These are phyloP conservation scores for Cryptococcus wingfieldii DNA, from an alignment of 1,284 basidiomycete species.

Conservation along the genomic window DNA sequence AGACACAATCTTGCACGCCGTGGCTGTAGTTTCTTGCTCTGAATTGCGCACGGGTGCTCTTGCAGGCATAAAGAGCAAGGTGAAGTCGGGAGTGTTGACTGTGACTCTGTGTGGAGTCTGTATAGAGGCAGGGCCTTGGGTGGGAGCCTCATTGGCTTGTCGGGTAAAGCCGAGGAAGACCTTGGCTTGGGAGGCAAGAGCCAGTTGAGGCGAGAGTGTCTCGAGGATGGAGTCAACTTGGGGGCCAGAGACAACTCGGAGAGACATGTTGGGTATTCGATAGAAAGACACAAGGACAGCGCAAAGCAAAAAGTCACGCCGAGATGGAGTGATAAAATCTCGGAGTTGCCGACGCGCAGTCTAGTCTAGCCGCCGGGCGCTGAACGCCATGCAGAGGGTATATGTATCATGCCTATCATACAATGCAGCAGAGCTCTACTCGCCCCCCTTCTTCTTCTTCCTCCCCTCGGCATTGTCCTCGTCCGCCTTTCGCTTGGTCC, in stretches of 20 bases:
- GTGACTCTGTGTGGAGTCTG: slow-evolving; percentile 41
- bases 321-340: no score
- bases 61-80: slow-evolving; percentile 49
- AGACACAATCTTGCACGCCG: slow-evolving; percentile 66
- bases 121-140: slow-evolving; percentile 12
- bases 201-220: slow-evolving; percentile 25
- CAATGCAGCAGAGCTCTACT: not conserved
- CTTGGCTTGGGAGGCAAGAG: slow-evolving; percentile 35
- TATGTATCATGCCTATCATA: no score
- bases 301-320: no score
- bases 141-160: not conserved
- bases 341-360: no score
- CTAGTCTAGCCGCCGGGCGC: no score
- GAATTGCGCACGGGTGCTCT: slow-evolving; percentile 29
- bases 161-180: slow-evolving; percentile 28
- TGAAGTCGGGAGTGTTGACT: slow-evolving; percentile 23
- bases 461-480: slow-evolving; percentile 13
- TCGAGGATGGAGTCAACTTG: slow-evolving; percentile 39
- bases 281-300: not conserved
- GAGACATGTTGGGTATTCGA: slow-evolving; percentile 6
- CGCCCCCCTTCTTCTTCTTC: slow-evolving; percentile 33
- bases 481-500: slow-evolving; percentile 12
- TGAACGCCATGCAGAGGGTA: no score
- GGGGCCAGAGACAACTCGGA: slow-evolving; percentile 32
- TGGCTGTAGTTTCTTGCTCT: slow-evolving; percentile 18